A percentile compares a stretch with the other conserved stretches of the same genome.
phyloP scores from a whole-genome alignment of 2,329 filamentous ascomycete species.

The Aspergillus ochraceoroseus region DNA sequence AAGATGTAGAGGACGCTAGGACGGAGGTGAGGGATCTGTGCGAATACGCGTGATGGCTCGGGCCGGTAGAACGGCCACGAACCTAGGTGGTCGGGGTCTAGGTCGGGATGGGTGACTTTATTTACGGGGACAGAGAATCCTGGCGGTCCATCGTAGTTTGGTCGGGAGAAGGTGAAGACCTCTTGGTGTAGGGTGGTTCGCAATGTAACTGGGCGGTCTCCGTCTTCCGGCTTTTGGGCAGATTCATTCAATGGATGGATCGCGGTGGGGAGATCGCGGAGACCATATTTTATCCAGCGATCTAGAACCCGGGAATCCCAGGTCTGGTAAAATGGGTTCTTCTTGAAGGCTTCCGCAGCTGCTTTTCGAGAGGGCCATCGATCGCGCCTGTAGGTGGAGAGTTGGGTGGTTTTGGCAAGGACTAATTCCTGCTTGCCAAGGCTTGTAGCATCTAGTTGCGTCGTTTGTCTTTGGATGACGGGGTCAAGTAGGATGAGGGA shows the following conservation, averaged over 20 bases:
- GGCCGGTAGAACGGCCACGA: slow-evolving; percentile 44
- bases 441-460: slow-evolving; percentile 30
- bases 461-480: slow-evolving; percentile 58
- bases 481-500: slow-evolving; percentile 78
- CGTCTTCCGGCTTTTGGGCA: slow-evolving; percentile 10
- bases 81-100: slow-evolving; percentile 31
- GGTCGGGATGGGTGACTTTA: slow-evolving; percentile 45
- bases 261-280: slow-evolving; percentile 68
- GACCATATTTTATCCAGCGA: slow-evolving; percentile 64
- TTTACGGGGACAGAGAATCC: slow-evolving; percentile 35
- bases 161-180: slow-evolving; percentile 53
- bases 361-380: slow-evolving; percentile 70
- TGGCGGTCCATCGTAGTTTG: slow-evolving; percentile 57
- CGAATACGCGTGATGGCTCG: slow-evolving; percentile 39
- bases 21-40: slow-evolving; percentile 41
- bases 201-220: slow-evolving; percentile 56
- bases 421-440: slow-evolving; percentile 21
- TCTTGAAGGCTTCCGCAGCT: slow-evolving; percentile 62
- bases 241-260: slow-evolving; percentile 31
- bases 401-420: slow-evolving; percentile 40
- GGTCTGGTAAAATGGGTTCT: slow-evolving; percentile 67
- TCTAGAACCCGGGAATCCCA: slow-evolving; percentile 82
- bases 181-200: slow-evolving; percentile 84
- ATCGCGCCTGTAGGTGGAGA: slow-evolving; percentile 70
- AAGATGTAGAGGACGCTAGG: slow-evolving; percentile 47